Percentiles rank a stretch among this genome's conserved stretches.
phyloP scores from a whole-genome alignment of 2,329 filamentous ascomycete genomes.

The Fusarium mangiferae region DNA sequence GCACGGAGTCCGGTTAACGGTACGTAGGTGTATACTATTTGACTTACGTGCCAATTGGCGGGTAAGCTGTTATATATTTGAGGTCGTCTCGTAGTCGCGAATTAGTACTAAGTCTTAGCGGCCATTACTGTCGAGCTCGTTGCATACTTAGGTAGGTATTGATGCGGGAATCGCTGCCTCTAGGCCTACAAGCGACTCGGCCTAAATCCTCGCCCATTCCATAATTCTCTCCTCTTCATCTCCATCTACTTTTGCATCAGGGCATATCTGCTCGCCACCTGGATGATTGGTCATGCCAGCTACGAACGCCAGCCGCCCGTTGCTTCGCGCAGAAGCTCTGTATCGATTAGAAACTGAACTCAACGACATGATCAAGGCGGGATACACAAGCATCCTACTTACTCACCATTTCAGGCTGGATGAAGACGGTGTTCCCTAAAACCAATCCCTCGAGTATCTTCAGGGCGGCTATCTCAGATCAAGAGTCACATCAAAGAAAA shows the following conservation, averaged over 20 bases:
- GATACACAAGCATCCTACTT: not conserved
- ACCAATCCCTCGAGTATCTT: not conserved
- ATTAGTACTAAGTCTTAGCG: not conserved
- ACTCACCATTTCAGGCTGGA: not conserved
- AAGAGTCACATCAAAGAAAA: not conserved
- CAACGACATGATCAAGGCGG: not conserved
- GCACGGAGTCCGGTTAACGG: too few species aligned
- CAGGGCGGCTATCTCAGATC: not conserved
- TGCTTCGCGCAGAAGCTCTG: not conserved
- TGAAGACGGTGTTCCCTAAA: not conserved
- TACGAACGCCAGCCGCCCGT: not conserved
- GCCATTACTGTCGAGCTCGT: not conserved
- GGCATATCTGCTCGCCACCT: not conserved
- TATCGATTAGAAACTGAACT: not conserved
- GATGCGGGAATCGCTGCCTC: not conserved
- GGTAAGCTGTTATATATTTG: not conserved
- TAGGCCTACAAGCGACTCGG: not conserved
- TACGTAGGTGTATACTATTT: not conserved
- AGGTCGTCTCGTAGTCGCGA: not conserved
- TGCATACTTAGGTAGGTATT: not conserved
- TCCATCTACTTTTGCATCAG: not conserved
- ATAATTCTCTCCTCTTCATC: not conserved
- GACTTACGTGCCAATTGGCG: not conserved
- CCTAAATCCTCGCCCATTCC: not conserved
- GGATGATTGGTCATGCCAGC: not conserved